These are phyloP conservation scores for maize (Zea mays) DNA, from an alignment of 176 grass and related monocot genomes.

Conservation along the genomic window Zm-B73-REFERENCE-NAM-5.0 NC_050100.1:5557001-5557500, in stretches of 20 bases:
- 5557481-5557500: not conserved
- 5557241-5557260: conserved; percentile 58
- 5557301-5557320: conserved; percentile 20
- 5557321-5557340: not conserved
- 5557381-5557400: conserved; percentile 39
- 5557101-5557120: conserved; percentile 73
- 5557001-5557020: conserved; percentile 74
- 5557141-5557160: conserved; percentile 28
- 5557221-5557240: conserved; percentile 25
- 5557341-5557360: conserved; percentile 47
- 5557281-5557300: conserved; percentile 41
- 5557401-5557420: conserved; percentile 21
- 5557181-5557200: conserved; percentile 17
- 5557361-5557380: conserved; percentile 39
- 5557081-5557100: conserved; percentile 97
- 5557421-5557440: not conserved
- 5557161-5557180: conserved; percentile 24
- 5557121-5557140: conserved; percentile 79
- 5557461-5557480: not conserved
- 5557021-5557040: conserved; percentile 97
- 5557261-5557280: conserved; percentile 34
- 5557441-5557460: not conserved
- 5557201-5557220: conserved; percentile 23
- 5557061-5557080: conserved; percentile 91
- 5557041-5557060: conserved; percentile 92